Evolutionary conservation across 257 asterid genomes (phyloP).

Genomic region (Solanum pinnatisectum): DNA sequence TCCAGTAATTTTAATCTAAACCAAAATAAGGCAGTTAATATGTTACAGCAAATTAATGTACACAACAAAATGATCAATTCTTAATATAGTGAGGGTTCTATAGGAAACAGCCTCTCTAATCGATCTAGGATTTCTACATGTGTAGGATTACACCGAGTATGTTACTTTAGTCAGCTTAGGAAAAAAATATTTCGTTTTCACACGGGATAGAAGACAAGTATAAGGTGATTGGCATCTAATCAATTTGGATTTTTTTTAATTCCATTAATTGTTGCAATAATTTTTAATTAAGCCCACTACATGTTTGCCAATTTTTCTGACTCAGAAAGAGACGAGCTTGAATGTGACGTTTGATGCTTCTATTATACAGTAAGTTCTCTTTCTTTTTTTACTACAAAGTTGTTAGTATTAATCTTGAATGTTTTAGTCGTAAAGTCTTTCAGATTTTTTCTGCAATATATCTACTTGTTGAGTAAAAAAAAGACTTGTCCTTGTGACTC

Average conservation of each 20-base stretch:
- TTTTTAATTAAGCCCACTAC: conserved; percentile 5
- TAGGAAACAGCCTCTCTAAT: background rate
- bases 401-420: background rate
- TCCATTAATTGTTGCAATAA: background rate
- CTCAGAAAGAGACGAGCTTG: conserved; percentile 10
- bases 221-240: conserved; percentile 12
- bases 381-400: background rate
- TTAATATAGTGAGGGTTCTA: background rate
- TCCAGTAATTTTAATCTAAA: too few relatives aligned
- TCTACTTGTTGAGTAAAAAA: background rate
- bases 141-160: background rate
- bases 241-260: background rate
- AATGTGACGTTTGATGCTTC: conserved; percentile 21
- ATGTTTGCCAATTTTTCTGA: conserved; percentile 8
- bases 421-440: conserved; percentile 6
- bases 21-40: background rate
- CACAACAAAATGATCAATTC: background rate
- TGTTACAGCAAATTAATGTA: background rate
- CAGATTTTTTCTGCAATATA: background rate
- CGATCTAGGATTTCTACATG: accelerated
- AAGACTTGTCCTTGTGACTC: background rate
- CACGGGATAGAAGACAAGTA: conserved; percentile 6
- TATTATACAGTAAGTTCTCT: background rate
- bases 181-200: background rate
- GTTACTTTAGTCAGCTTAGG: background rate